Conservation (phyloP, 2,329 filamentous ascomycete species). For the Fusarium pseudoanthophilum region DNA sequence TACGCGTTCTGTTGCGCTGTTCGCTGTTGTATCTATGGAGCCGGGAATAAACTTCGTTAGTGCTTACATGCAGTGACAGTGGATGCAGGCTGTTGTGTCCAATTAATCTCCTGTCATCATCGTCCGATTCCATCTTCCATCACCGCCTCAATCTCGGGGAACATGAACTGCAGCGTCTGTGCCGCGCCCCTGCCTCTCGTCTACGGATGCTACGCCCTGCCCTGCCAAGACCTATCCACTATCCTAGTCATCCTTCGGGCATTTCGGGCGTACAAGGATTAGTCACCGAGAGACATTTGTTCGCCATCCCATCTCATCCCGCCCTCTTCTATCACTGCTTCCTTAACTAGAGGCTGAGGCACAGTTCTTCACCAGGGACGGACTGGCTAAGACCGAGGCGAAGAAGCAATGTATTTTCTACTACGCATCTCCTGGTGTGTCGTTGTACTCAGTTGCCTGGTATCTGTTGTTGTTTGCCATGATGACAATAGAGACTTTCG, state of each 20-base stretch:
- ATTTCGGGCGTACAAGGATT: background rate
- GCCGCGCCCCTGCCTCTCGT: background rate
- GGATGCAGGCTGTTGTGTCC: too few relatives aligned
- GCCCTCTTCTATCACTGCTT: background rate
- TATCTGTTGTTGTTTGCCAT: background rate
- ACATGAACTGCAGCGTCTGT: background rate
- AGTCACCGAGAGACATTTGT: background rate
- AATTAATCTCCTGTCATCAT: background rate
- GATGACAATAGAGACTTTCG: background rate
- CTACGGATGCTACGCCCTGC: background rate
- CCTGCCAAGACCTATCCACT: background rate
- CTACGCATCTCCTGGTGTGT: background rate
- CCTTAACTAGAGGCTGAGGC: background rate
- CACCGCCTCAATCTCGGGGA: background rate
- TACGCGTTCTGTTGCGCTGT: too few relatives aligned
- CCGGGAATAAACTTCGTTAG: background rate
- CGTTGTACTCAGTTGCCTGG: background rate
- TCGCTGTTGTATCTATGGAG: too few relatives aligned
- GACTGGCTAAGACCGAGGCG: too few relatives aligned
- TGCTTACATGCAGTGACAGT: background rate
- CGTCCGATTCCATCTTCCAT: background rate
- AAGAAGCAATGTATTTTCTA: background rate
- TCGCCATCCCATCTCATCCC: background rate
- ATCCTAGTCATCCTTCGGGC: background rate
- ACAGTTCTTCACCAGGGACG: background rate